phyloP scores from a whole-genome alignment of 345 rosid species.

The Anastatica hierochuntica region DNA sequence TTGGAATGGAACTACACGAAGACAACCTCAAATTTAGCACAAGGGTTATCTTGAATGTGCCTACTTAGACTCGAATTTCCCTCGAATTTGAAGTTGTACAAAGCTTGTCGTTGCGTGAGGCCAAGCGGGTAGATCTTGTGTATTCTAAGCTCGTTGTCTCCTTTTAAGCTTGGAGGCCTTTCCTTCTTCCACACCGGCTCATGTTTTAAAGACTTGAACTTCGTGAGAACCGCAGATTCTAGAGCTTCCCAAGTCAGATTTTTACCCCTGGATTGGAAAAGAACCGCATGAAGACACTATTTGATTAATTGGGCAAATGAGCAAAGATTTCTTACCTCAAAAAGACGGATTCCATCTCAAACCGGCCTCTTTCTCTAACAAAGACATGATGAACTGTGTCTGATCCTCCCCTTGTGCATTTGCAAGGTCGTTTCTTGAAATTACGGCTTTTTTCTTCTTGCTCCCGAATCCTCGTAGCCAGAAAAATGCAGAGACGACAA shows the following conservation, averaged over 20 bases:
- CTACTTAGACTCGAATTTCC: conserved; percentile 43
- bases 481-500: conserved; percentile 92
- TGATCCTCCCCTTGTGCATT: conserved; percentile 52
- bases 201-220: conserved; percentile 59
- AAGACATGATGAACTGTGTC: conserved; percentile 65
- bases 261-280: conserved; percentile 42
- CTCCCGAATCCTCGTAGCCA: conserved; percentile 61
- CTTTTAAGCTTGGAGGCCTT: conserved; percentile 69
- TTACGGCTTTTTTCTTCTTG: conserved; percentile 51
- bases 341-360: conserved; percentile 74
- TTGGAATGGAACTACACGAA: conserved; percentile 65
- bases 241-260: conserved; percentile 47
- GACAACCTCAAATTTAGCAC: conserved; percentile 74
- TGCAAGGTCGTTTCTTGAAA: conserved; percentile 74
- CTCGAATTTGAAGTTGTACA: conserved; percentile 59
- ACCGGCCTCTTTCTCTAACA: conserved; percentile 83
- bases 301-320: too few relatives aligned
- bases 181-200: conserved; percentile 75
- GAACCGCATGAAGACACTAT: too few relatives aligned
- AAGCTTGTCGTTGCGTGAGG: conserved; percentile 78
- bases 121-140: conserved; percentile 76
- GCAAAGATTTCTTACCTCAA: conserved; percentile 76
- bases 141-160: conserved; percentile 50
- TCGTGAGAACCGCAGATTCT: conserved; percentile 45
- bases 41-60: conserved; percentile 53